phyloP scores from a whole-genome alignment of 192 early-diverging fungal species.

The Spinellus fusiger region DNA sequence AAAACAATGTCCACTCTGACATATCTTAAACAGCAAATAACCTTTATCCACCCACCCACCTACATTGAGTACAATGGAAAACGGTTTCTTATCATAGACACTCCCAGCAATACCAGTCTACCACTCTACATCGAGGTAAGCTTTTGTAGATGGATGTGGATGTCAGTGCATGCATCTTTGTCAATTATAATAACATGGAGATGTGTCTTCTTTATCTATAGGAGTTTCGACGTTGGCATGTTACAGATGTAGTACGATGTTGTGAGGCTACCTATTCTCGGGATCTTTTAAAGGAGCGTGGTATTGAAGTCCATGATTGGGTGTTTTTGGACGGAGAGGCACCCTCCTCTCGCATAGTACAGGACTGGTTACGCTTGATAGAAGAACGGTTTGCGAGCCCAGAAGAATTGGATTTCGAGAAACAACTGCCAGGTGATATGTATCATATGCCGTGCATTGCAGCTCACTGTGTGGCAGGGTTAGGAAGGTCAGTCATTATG shows the following conservation, averaged over 20 bases:
- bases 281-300: slow-evolving; percentile 38
- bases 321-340: slow-evolving; percentile 64
- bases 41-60: slow-evolving; percentile 53
- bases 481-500: slow-evolving; percentile 50
- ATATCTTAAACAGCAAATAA: neutral
- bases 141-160: neutral
- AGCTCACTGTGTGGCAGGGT: slow-evolving; percentile 75
- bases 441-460: slow-evolving; percentile 38
- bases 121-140: slow-evolving; percentile 57
- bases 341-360: slow-evolving; percentile 53
- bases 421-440: neutral
- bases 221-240: slow-evolving; percentile 61
- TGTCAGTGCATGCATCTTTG: neutral
- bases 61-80: slow-evolving; percentile 62
- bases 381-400: slow-evolving; percentile 41
- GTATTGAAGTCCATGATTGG: slow-evolving; percentile 69
- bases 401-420: neutral
- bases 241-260: slow-evolving; percentile 74
- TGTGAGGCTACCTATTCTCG: slow-evolving; percentile 77
- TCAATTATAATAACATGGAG: neutral
- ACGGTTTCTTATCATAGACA: slow-evolving; percentile 73
- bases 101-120: slow-evolving; percentile 64
- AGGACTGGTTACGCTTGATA: slow-evolving; percentile 67
- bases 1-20: neutral
- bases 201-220: slow-evolving; percentile 9